A percentile compares a stretch with the other conserved stretches of the same genome.
These are phyloP conservation scores for Eutypella sp. DNA, from an alignment of 2,329 filamentous ascomycete genomes.

Conservation along the genomic window DNA sequence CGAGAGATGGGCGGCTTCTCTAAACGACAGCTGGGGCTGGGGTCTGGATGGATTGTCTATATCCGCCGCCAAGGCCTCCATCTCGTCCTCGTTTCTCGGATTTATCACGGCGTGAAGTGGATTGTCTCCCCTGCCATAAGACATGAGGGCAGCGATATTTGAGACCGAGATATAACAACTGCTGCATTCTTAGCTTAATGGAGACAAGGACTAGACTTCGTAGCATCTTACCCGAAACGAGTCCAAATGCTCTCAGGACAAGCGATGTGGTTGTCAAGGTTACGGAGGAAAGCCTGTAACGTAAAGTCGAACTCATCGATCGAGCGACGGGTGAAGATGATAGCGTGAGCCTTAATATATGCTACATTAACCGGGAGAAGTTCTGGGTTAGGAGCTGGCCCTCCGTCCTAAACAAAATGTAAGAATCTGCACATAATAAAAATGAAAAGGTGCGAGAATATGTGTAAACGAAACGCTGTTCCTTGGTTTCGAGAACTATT, in stretches of 20 bases:
- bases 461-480: too few relatives aligned
- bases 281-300: conserved; percentile 43
- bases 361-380: conserved; percentile 47
- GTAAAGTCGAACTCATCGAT: conserved; percentile 41
- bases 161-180: conserved; percentile 53
- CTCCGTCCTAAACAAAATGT: neutral
- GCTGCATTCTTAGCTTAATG: conserved; percentile 26
- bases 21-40: conserved; percentile 11
- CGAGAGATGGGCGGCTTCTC: conserved; percentile 19
- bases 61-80: conserved; percentile 13
- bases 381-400: conserved; percentile 26
- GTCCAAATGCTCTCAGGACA: conserved; percentile 47
- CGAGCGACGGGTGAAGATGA: conserved; percentile 53
- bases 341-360: conserved; percentile 60
- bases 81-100: conserved; percentile 21
- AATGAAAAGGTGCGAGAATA: too few relatives aligned
- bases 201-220: neutral
- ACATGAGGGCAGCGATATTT: conserved; percentile 47
- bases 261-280: conserved; percentile 54
- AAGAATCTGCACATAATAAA: too few relatives aligned
- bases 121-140: conserved; percentile 48
- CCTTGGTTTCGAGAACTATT: too few relatives aligned
- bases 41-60: conserved; percentile 13
- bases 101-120: conserved; percentile 38
- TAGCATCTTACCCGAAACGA: conserved; percentile 32